Percentiles rank a stretch among this genome's conserved stretches.
Evolutionary conservation across 2,329 filamentous ascomycete genomes (phyloP).

Genomic region (Aspergillus viridinutans): DNA sequence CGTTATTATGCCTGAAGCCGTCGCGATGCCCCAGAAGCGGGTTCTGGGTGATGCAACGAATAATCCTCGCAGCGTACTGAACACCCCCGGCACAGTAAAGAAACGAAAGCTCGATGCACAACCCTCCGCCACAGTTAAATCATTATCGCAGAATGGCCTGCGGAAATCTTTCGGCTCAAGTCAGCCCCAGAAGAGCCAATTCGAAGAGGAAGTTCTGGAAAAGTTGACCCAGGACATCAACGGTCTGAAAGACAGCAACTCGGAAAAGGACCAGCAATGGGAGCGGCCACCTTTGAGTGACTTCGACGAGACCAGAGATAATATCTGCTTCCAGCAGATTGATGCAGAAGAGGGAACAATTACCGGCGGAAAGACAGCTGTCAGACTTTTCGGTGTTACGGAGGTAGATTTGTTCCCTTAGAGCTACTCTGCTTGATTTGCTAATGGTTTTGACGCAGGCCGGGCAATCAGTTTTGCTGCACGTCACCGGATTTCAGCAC

Average conservation of each 20-base stretch:
- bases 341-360: slow-evolving; percentile 88
- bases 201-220: slow-evolving; percentile 90
- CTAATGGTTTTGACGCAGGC: slow-evolving; percentile 33
- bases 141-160: slow-evolving; percentile 56
- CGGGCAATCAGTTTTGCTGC: slow-evolving; percentile 88
- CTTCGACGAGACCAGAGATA: slow-evolving; percentile 62
- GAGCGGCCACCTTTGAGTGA: slow-evolving; percentile 59
- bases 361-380: slow-evolving; percentile 67
- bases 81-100: slow-evolving; percentile 60
- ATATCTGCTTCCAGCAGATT: slow-evolving; percentile 89
- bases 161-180: slow-evolving; percentile 60
- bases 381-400: slow-evolving; percentile 93
- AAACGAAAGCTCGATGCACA: slow-evolving; percentile 72
- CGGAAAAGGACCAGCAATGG: slow-evolving; percentile 94
- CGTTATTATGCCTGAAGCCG: slow-evolving; percentile 37
- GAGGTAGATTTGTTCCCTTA: slow-evolving; percentile 48
- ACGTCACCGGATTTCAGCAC: slow-evolving; percentile 93
- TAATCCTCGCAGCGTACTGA: slow-evolving; percentile 57
- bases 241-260: slow-evolving; percentile 77
- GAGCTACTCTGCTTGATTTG: slow-evolving; percentile 17
- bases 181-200: slow-evolving; percentile 73
- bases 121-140: slow-evolving; percentile 52
- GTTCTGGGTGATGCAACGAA: slow-evolving; percentile 66
- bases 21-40: slow-evolving; percentile 61
- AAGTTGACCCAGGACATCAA: slow-evolving; percentile 93